These are phyloP conservation scores for Sporodiniella umbellata DNA, from an alignment of 371 early-diverging fungal species.

Conservation along the genomic window DNA sequence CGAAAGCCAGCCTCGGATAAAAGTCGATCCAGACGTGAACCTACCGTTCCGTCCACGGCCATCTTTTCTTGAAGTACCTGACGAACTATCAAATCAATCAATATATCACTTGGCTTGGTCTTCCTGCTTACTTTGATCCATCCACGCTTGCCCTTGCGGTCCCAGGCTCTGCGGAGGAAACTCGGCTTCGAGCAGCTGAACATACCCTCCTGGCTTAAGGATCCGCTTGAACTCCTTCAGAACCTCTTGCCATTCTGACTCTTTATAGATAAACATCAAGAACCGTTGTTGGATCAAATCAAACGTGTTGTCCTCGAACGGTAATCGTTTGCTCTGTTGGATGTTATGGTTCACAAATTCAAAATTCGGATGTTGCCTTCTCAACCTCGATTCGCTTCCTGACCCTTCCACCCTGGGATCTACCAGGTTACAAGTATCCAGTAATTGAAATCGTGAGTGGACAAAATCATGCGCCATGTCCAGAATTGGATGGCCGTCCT, in stretches of 20 bases:
- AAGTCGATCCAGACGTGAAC: conserved; percentile 3
- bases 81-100: conserved; percentile 1
- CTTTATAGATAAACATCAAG: conserved; percentile 3
- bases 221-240: conserved; percentile 9
- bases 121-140: conserved; percentile 5
- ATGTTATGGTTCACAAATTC: conserved; percentile 9
- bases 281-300: conserved; percentile 16
- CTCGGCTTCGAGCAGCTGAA: conserved; percentile 19
- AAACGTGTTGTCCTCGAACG: conserved; percentile 12
- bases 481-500: conserved; percentile 18
- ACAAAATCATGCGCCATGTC: conserved; percentile 20
- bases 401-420: too few species aligned
- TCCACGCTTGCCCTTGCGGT: conserved; percentile 6
- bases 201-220: conserved; percentile 21
- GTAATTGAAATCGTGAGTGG: conserved; percentile 10
- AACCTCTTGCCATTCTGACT: conserved; percentile 13
- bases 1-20: conserved; percentile 9
- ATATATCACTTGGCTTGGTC: not conserved
- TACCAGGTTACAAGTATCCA: conserved; percentile 6
- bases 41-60: conserved; percentile 7
- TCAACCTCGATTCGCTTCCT: too few species aligned
- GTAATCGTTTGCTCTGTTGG: conserved; percentile 4
- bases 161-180: conserved; percentile 10
- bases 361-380: conserved; percentile 2
- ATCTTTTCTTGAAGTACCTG: not conserved